Conservation (phyloP, 768 basidiomycete genomes). For the Gautieria morchelliformis region DNA sequence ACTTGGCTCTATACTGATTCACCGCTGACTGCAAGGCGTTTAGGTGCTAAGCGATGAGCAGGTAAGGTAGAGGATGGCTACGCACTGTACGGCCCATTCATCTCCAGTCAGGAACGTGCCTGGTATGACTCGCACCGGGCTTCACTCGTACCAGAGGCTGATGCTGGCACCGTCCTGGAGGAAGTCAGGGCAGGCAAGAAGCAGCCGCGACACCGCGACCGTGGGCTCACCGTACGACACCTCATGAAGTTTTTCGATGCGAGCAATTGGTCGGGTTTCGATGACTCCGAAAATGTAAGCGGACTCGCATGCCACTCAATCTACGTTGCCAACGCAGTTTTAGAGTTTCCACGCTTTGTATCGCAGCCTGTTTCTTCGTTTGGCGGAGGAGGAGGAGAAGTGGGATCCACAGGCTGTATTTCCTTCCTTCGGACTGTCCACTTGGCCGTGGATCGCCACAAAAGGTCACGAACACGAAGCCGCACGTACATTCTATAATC, state of each 20-base stretch:
- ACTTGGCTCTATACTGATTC: neutral
- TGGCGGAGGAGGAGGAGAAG: conserved; percentile 69
- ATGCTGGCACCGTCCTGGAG: conserved; percentile 77
- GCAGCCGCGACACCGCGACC: conserved; percentile 45
- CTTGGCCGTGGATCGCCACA: conserved; percentile 57
- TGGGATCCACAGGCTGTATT: conserved; percentile 37
- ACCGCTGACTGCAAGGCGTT: neutral
- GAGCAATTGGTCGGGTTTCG: conserved; percentile 54
- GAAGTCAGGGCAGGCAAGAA: conserved; percentile 66
- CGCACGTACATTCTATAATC: conserved; percentile 69
- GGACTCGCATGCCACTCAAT: neutral
- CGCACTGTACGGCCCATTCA: conserved; percentile 9
- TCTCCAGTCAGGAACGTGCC: conserved; percentile 75
- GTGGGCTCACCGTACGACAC: conserved; percentile 74
- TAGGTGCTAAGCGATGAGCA: conserved; percentile 93
- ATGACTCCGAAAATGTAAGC: conserved; percentile 48
- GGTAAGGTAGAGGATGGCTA: conserved; percentile 36
- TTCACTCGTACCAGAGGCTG: conserved; percentile 69
- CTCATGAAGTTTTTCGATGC: conserved; percentile 78
- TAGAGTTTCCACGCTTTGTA: conserved; percentile 91
- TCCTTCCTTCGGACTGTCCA: conserved; percentile 76
- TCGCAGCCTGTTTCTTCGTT: conserved; percentile 73
- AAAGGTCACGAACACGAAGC: conserved; percentile 38
- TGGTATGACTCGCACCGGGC: conserved; percentile 96
- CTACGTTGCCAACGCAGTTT: neutral